phyloP scores from a whole-genome alignment of 164 flowering plant genomes.

The Hamamelis virginiana region DNA sequence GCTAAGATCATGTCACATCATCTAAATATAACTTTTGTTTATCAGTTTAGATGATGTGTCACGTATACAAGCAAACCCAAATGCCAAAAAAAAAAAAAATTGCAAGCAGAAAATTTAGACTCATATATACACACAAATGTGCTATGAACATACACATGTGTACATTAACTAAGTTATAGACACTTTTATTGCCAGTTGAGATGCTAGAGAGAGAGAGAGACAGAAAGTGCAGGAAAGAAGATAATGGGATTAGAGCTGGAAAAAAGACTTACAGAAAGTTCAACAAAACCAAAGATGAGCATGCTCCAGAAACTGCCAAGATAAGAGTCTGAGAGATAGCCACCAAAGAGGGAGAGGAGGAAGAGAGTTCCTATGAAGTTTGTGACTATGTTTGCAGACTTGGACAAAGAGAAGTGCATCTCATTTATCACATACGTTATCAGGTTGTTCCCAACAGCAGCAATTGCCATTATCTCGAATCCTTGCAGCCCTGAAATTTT shows the following conservation, averaged over 20 bases:
- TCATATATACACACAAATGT: too few species aligned
- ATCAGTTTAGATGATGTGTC: too few species aligned
- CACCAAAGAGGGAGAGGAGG: constrained; percentile 81
- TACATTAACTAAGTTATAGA: too few species aligned
- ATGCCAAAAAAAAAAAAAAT: too few species aligned
- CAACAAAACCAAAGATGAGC: constrained; percentile 87
- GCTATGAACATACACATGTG: too few species aligned
- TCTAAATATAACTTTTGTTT: too few species aligned
- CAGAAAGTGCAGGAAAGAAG: background rate
- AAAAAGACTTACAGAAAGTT: constrained; percentile 70
- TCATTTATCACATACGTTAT: constrained; percentile 83
- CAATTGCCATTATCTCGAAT: constrained; percentile 92
- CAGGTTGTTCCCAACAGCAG: constrained; percentile 93
- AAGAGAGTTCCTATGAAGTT: constrained; percentile 92
- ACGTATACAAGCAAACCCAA: too few species aligned
- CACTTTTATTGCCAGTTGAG: background rate
- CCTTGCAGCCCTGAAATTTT: constrained; percentile 61
- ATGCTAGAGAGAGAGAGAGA: background rate
- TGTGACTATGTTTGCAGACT: constrained; percentile 86
- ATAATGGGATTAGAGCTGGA: background rate
- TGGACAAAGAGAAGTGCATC: constrained; percentile 82
- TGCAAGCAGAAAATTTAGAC: too few species aligned
- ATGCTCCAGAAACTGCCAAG: constrained; percentile 94
- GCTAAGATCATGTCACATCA: too few species aligned
- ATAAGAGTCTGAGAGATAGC: constrained; percentile 86